Conservation (phyloP, 768 basidiomycete genomes). For the Tricholoma hemisulphureum region DNA sequence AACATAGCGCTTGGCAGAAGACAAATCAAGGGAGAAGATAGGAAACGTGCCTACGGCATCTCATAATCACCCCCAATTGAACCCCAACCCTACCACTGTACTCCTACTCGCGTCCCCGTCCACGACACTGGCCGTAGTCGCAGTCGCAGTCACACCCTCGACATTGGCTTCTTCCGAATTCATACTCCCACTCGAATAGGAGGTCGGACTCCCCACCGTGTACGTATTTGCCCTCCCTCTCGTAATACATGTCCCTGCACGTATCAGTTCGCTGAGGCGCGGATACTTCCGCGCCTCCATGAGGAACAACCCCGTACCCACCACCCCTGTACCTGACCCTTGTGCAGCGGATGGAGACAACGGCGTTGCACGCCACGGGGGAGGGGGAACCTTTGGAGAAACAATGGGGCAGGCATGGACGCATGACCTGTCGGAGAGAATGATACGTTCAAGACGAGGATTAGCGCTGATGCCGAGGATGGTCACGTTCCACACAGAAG, state of each 20-base stretch:
- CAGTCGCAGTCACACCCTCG: not conserved
- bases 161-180: not conserved
- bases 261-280: conserved; percentile 52
- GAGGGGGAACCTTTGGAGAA: not conserved
- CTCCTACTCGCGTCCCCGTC: not conserved
- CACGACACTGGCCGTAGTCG: not conserved
- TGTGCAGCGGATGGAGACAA: not conserved
- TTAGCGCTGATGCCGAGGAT: conserved; percentile 51
- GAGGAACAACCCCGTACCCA: conserved; percentile 56
- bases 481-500: conserved; percentile 56
- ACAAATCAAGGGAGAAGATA: too few species aligned
- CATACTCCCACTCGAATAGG: not conserved
- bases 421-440: conserved; percentile 25
- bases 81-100: conserved; percentile 5
- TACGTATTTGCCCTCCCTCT: conserved; percentile 22
- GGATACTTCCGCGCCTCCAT: conserved; percentile 52
- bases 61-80: not conserved
- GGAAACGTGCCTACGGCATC: too few species aligned
- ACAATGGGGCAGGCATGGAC: not conserved
- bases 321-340: conserved; percentile 24
- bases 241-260: conserved; percentile 42
- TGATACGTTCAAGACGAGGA: conserved; percentile 46
- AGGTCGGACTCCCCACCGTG: conserved; percentile 11
- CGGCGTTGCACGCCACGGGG: not conserved
- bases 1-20: not conserved